A percentile compares a stretch with the other conserved stretches of the same genome.
These are phyloP conservation scores for Leishmania braziliensis DNA, from an alignment of 208 protist genomes.

Conservation along the genomic window DNA sequence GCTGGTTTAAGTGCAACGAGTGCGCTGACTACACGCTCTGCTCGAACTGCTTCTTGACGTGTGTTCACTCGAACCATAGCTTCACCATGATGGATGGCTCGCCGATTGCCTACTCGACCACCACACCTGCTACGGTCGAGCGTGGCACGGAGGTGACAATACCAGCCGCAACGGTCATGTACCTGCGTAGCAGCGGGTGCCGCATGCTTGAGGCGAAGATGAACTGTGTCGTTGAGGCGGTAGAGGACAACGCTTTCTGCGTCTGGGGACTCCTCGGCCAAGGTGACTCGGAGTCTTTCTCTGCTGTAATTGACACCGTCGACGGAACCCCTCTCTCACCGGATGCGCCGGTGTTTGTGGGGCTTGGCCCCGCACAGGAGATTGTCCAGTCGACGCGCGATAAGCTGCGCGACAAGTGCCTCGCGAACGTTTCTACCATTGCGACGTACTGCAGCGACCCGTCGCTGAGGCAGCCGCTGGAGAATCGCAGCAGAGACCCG, in stretches of 20 bases:
- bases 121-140: constrained; percentile 42
- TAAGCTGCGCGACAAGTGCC: constrained; percentile 67
- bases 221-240: constrained; percentile 75
- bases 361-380: constrained; percentile 61
- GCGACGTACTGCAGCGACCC: constrained; percentile 74
- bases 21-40: constrained; percentile 90
- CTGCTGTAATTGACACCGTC: constrained; percentile 68
- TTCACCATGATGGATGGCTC: constrained; percentile 84
- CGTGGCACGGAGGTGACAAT: constrained; percentile 78
- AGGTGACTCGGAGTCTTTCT: constrained; percentile 42
- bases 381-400: constrained; percentile 69
- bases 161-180: constrained; percentile 60
- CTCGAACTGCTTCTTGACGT: constrained; percentile 73
- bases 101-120: constrained; percentile 57
- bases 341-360: constrained; percentile 75
- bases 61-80: constrained; percentile 82
- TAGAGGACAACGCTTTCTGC: constrained; percentile 69
- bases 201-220: constrained; percentile 66
- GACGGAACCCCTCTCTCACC: constrained; percentile 54
- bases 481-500: constrained; percentile 51
- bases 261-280: constrained; percentile 80
- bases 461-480: constrained; percentile 61
- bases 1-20: constrained; percentile 92
- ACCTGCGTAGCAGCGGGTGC: constrained; percentile 84
- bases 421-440: constrained; percentile 34